Conservation (phyloP, 2,329 filamentous ascomycete genomes). For the Nigrospora oryzae region DNA sequence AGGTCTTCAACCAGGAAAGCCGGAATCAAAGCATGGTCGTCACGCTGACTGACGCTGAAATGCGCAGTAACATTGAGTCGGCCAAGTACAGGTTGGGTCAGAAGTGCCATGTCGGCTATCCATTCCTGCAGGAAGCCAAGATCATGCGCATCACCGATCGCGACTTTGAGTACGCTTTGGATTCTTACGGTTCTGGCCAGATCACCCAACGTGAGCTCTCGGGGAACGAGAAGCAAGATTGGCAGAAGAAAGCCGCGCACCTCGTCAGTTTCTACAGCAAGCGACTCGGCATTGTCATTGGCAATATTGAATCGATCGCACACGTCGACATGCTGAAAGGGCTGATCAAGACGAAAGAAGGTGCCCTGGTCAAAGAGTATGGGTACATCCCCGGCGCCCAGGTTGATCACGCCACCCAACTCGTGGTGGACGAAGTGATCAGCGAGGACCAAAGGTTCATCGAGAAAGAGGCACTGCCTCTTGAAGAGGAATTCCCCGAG, state of each 20-base stretch:
- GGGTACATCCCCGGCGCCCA: conserved; percentile 78
- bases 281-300: conserved; percentile 79
- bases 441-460: conserved; percentile 92
- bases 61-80: conserved; percentile 58
- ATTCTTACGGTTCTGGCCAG: conserved; percentile 51
- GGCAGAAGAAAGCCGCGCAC: conserved; percentile 71
- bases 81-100: conserved; percentile 77
- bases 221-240: conserved; percentile 70
- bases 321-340: conserved; percentile 93
- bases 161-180: conserved; percentile 76
- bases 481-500: conserved; percentile 84
- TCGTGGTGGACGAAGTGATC: conserved; percentile 80
- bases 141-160: conserved; percentile 86
- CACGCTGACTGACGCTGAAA: conserved; percentile 68
- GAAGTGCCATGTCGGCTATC: conserved; percentile 85
- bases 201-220: conserved; percentile 63
- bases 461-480: conserved; percentile 76
- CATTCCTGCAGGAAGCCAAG: conserved; percentile 90
- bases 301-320: conserved; percentile 78
- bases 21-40: conserved; percentile 95
- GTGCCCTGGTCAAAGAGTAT: conserved; percentile 89
- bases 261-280: conserved; percentile 88
- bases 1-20: conserved; percentile 91
- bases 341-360: conserved; percentile 80
- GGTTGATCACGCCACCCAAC: conserved; percentile 83